Evolutionary conservation across 2,329 filamentous ascomycete species (phyloP).

Genomic region (Fusarium coicis): DNA sequence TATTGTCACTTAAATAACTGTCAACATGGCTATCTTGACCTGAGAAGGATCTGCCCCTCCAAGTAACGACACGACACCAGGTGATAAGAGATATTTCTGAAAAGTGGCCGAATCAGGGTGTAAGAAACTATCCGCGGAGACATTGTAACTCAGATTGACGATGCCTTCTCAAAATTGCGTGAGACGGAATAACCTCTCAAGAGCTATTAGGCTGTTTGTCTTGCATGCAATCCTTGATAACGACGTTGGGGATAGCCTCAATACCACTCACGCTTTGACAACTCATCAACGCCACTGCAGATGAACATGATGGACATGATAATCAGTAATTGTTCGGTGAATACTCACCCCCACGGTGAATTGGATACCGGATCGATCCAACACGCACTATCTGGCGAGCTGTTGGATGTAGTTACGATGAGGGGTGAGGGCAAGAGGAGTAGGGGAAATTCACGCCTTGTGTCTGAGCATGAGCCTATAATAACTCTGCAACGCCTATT

Average conservation of each 20-base stretch:
- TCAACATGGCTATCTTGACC: neutral
- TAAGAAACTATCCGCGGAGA: neutral
- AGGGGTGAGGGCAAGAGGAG: fast-evolving
- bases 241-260: neutral
- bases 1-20: neutral
- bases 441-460: fast-evolving
- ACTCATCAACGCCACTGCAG: neutral
- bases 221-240: neutral
- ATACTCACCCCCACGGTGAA: neutral
- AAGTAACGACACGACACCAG: neutral
- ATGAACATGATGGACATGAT: neutral
- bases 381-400: neutral
- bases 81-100: neutral
- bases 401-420: neutral
- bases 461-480: neutral
- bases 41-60: neutral
- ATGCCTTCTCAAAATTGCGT: neutral
- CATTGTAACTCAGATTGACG: neutral
- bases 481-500: neutral
- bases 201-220: neutral
- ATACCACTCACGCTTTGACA: neutral
- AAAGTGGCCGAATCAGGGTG: neutral
- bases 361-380: neutral
- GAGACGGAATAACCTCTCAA: neutral
- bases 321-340: too few species aligned